These are phyloP conservation scores for Candida sphagnicola DNA, from an alignment of 805 yeast species.

Conservation along the genomic window DNA sequence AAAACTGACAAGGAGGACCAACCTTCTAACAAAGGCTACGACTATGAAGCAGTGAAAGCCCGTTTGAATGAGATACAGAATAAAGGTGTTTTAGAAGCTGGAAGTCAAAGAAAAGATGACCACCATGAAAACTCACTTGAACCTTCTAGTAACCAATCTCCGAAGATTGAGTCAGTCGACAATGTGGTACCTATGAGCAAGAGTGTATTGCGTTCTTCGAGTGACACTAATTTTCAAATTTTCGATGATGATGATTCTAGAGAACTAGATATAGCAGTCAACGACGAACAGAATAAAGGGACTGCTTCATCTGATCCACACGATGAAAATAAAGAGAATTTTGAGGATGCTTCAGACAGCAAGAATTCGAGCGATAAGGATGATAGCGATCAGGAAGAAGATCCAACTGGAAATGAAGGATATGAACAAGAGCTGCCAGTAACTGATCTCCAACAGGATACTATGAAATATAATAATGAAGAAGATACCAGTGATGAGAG, in stretches of 20 bases:
- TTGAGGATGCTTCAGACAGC: conserved; percentile 1
- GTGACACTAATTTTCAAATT: not conserved
- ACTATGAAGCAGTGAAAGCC: too few species aligned
- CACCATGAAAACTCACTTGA: too few species aligned
- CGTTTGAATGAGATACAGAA: too few species aligned
- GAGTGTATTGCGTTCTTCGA: too few species aligned
- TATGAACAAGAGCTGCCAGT: not conserved
- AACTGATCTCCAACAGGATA: not conserved
- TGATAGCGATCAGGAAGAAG: not conserved
- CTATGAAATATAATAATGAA: not conserved
- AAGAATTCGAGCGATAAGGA: not conserved
- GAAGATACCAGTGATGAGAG: not conserved
- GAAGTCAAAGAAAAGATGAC: too few species aligned
- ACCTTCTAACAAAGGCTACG: too few species aligned
- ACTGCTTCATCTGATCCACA: not conserved
- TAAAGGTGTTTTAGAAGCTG: too few species aligned
- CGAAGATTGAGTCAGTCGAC: too few species aligned
- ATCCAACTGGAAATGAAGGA: not conserved
- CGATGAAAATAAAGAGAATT: not conserved
- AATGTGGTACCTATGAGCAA: too few species aligned
- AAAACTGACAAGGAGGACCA: too few species aligned
- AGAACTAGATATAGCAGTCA: not conserved
- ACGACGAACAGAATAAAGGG: not conserved
- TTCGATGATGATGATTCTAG: not conserved
- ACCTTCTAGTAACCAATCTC: too few species aligned